Base-by-base conservation (phyloP, 306 rosid species). In the Arachis hypogaea region DNA sequence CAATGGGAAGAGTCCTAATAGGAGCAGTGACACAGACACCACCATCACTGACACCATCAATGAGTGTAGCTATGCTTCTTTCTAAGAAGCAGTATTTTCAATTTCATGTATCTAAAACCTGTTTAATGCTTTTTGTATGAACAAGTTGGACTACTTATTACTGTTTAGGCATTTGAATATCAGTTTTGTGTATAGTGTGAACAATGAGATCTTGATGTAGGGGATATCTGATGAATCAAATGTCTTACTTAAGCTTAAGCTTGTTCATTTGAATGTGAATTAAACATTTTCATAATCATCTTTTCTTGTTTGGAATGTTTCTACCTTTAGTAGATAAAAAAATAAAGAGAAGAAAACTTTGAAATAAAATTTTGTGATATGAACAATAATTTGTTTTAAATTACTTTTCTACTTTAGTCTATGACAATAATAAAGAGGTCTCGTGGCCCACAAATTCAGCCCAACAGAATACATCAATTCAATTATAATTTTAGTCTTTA, bases 1-100 rank as follows among this genome's bases (percentile, higher is more conserved):
- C 33, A 69, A 72, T 9, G 91, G 82, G 75, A 85, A 71, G 61
- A 81, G 81, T 55, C 68, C 33, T 18, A 74, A 85, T 52, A 83
- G 86, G 47, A 83, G 79, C 85, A 57, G 82, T 16, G 85, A 85
- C 71, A 84, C 89, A 3, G 93, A 87, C 51, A 85, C 90, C 10
- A 93, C 97, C 16, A 61, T 90, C 76, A 74, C 83, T 16, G 97
- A 88, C 76, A 82, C 88, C 77, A 78, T 82, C 16, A 75, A 74
- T 45, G 87, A 82, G 63, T 56, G 67, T 59, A 74, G 85, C 82
- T 80, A 77, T 65, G 44, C 66, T 66, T 80, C 86, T 72, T 78
- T 71, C 5, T 77, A 67, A 80, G 63, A 49, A 52, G 68, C 41
- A 51, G 50, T 73, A 0, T 33, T 33, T 33, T 2, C 38, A 33